A percentile compares a stretch with the other conserved stretches of the same genome.
Conservation (phyloP, 768 basidiomycete species). For the Strobilomyces dryophilus region DNA sequence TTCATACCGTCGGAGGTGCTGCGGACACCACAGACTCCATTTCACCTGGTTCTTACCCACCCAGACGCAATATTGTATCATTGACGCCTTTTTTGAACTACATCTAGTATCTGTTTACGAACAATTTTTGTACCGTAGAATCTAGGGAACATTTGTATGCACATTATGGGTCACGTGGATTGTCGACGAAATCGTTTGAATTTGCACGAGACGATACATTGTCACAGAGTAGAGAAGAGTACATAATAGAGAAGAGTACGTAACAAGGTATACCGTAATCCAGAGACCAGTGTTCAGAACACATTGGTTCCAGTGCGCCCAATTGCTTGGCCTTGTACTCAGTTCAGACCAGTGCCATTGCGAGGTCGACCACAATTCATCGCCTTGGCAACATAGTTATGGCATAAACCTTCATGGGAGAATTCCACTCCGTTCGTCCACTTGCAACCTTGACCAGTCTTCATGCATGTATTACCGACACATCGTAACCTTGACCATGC, state of each 20-base stretch:
- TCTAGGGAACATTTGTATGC: background rate
- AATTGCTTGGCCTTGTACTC: constrained; percentile 16
- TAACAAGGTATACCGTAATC: background rate
- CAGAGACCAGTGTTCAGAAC: background rate
- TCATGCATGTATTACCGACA: constrained; percentile 36
- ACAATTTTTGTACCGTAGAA: background rate
- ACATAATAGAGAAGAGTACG: background rate
- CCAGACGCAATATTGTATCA: constrained; percentile 4
- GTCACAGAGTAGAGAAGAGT: background rate
- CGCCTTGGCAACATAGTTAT: constrained; percentile 2
- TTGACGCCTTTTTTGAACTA: constrained; percentile 1
- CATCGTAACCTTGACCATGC: constrained; percentile 34
- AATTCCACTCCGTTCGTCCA: constrained; percentile 14
- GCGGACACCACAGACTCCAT: constrained; percentile 16
- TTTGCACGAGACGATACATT: background rate
- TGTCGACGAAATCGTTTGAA: background rate
- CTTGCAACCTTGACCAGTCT: constrained; percentile 24
- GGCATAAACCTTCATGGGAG: constrained; percentile 15
- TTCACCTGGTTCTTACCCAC: background rate
- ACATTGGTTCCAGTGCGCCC: background rate
- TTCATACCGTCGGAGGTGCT: background rate
- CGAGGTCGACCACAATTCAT: constrained; percentile 1
- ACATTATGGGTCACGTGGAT: background rate
- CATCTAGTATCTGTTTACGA: constrained; percentile 6
- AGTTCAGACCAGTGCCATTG: constrained; percentile 18